Base-by-base conservation (phyloP, 2,329 filamentous ascomycete genomes). In the Cladosporium halotolerans region DNA sequence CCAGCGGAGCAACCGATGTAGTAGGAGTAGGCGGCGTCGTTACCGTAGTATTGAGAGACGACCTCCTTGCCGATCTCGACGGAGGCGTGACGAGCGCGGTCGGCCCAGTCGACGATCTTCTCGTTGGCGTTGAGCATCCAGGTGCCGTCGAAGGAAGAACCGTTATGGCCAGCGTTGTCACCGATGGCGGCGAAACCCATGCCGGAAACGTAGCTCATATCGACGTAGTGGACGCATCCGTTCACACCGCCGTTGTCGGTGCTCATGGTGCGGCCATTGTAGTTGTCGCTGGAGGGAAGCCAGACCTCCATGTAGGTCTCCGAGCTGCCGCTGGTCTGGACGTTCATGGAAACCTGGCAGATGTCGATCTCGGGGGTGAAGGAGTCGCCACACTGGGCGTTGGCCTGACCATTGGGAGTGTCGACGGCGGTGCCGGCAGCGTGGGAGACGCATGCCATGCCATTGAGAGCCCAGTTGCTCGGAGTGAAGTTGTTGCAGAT, bases 1-100 rank as follows among this genome's bases (percentile, higher is more conserved):
- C 75, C 75, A 13, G 71, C 71, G 1, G 73, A 76, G 62, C 75
- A 78, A 19, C 73, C 74, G 6, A 74, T 62, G 57, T 73, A 78
- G 64, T 77, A 77, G 10, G 72, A 72, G 55, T 76, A 73, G 23
- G 63, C 62, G 39, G 67, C 65, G 13, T 63, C 57, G 34, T 68
- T 55, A 9, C 63, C 63, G 54, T 75, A 75, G 63, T 72, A 74
- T 19, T 60, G 56, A 34, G 61, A 60, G 43, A 66, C 60, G 16
- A 70, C 55, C 42, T 63, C 59, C 55, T 71, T 69, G 41, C 64
- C 67, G 28, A 63, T 58, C 45, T 63, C 58, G 9, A 66, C 62
- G 38, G 64, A 62, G 45, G 59, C 58, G 58, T 69, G 66, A 40
- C 65, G 60, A 19, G 65, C 61, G 52, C 66, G 63, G 57, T 63